Evolutionary conservation across 805 yeast genomes (phyloP).

Genomic region (Ogataea ramenticola): DNA sequence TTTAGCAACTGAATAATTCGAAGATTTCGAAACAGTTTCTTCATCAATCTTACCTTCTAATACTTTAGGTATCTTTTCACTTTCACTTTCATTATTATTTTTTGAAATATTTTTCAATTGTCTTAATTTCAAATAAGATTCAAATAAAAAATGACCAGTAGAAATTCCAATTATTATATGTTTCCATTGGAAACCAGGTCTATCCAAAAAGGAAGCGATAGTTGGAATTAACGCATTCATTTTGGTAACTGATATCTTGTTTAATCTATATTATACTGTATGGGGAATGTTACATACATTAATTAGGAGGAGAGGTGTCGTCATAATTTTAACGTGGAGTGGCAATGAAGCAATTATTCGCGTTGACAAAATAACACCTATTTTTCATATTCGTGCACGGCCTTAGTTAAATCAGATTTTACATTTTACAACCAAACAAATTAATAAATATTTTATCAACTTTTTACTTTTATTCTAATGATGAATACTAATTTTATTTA

Average conservation of each 20-base stretch:
- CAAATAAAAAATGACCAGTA: constrained; percentile 67
- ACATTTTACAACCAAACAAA: too few species aligned
- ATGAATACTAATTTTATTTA: background rate
- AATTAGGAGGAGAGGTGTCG: too few species aligned
- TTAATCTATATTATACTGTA: too few species aligned
- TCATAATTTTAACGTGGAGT: too few species aligned
- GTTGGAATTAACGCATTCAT: constrained; percentile 16
- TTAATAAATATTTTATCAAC: constrained; percentile 1
- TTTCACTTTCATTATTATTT: constrained; percentile 20
- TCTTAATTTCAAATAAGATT: constrained; percentile 64
- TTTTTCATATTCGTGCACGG: too few species aligned
- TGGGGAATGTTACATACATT: too few species aligned
- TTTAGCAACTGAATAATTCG: constrained; percentile 74
- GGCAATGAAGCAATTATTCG: too few species aligned
- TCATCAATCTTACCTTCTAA: constrained; percentile 60
- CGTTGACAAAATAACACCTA: too few species aligned
- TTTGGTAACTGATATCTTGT: background rate
- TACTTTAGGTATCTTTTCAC: constrained; percentile 49
- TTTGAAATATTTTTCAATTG: constrained; percentile 63
- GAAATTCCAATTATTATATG: constrained; percentile 65
- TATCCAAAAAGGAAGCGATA: constrained; percentile 50
- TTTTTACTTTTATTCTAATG: background rate
- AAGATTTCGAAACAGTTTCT: constrained; percentile 70
- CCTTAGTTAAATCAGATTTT: too few species aligned
- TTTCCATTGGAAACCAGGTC: constrained; percentile 76